phyloP scores from a whole-genome alignment of 345 rosid genomes.

The Heritiera fomes region DNA sequence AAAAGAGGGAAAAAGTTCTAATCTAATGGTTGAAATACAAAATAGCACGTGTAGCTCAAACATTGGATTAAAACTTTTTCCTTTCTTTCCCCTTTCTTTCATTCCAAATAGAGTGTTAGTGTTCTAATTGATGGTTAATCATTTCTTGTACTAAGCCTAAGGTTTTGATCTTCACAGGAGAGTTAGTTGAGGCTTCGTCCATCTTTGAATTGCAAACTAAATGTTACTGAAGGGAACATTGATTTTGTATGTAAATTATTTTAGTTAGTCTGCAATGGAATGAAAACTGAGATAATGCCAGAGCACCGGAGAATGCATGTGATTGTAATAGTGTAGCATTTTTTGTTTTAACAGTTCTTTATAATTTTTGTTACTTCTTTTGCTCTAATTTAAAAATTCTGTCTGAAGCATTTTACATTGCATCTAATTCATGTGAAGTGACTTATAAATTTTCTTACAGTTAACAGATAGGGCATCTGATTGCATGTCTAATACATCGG shows the following conservation, averaged over 20 bases:
- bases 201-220: slow-evolving; percentile 2
- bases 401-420: slow-evolving; percentile 14
- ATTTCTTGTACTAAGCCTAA: neutral
- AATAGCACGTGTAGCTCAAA: too few relatives aligned
- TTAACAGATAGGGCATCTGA: slow-evolving; percentile 51
- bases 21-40: too few relatives aligned
- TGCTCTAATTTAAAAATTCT: neutral
- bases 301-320: neutral
- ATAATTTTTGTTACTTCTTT: neutral
- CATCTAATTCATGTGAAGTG: neutral
- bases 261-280: neutral
- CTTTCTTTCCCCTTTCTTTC: too few relatives aligned
- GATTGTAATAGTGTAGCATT: neutral
- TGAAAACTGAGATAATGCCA: neutral
- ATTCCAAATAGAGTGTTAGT: neutral
- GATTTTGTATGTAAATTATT: neutral
- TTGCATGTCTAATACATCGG: slow-evolving; percentile 52
- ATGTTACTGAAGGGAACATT: slow-evolving; percentile 1
- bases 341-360: neutral
- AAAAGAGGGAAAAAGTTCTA: too few relatives aligned
- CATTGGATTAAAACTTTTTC: too few relatives aligned
- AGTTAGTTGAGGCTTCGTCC: neutral
- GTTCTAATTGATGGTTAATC: neutral
- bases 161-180: neutral
- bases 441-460: slow-evolving; percentile 42